Evolutionary conservation across 306 rosid genomes (phyloP).

Genomic region (Casuarina cunninghamiana): DNA sequence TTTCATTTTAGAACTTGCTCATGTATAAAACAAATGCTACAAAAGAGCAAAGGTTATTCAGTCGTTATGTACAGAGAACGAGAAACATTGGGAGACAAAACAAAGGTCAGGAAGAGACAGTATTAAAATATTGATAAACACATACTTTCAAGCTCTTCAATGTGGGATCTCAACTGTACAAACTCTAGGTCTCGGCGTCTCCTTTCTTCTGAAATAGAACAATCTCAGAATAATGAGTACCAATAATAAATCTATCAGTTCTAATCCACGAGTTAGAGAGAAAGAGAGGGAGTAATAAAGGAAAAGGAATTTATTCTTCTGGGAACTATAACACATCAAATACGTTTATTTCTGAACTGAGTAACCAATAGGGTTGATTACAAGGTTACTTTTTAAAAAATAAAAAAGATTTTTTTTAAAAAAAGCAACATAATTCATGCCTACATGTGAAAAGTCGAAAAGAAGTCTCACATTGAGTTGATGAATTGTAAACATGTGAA

Average conservation of each 20-base stretch:
- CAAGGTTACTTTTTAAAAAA: neutral
- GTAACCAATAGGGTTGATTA: neutral
- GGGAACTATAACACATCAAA: neutral
- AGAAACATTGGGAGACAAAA: conserved; percentile 17
- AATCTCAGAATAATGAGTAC: conserved; percentile 26
- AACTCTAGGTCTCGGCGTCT: conserved; percentile 60
- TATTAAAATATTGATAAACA: conserved; percentile 10
- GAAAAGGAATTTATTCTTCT: neutral
- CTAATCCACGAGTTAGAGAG: neutral
- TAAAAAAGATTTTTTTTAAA: neutral
- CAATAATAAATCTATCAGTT: neutral
- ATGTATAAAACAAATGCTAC: neutral
- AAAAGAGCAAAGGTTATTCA: neutral
- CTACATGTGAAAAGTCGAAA: neutral
- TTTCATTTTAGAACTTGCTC: neutral
- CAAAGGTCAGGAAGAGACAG: neutral
- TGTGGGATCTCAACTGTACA: conserved; percentile 66
- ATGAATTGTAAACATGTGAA: too few species aligned
- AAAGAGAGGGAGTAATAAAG: neutral
- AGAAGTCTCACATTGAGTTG: too few species aligned
- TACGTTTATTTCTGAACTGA: neutral
- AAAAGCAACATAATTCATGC: neutral
- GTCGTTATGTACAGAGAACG: conserved; percentile 5
- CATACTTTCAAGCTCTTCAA: conserved; percentile 89
- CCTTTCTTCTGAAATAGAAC: conserved; percentile 60